A percentile compares a stretch with the other conserved stretches of the same genome.
Evolutionary conservation across 208 protist genomes (phyloP).

Genomic region (Acanthamoeba royreba): DNA sequence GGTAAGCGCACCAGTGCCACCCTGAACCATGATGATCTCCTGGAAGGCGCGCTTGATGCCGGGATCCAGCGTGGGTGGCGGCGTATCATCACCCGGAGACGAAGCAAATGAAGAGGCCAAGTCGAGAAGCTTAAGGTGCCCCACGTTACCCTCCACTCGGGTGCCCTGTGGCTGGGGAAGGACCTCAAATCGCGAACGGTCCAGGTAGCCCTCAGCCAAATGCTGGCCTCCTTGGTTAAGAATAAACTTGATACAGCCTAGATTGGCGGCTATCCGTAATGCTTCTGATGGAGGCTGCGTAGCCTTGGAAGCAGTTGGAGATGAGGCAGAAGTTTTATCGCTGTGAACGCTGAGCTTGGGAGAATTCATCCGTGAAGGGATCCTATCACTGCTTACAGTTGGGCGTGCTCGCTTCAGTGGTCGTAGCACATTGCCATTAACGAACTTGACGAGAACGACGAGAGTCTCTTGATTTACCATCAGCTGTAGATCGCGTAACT

Average conservation of each 20-base stretch:
- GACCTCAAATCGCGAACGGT: not conserved
- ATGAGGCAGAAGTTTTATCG: not conserved
- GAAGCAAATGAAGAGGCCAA: not conserved
- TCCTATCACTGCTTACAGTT: not conserved
- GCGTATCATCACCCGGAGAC: not conserved
- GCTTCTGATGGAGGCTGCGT: not conserved
- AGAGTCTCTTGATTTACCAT: constrained; percentile 25
- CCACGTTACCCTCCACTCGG: not conserved
- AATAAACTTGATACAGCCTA: not conserved
- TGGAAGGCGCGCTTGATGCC: not conserved
- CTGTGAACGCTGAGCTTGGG: not conserved
- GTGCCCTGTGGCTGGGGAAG: not conserved
- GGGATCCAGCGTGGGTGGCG: not conserved
- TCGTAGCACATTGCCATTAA: not conserved
- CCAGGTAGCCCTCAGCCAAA: not conserved
- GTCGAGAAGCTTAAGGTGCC: not conserved
- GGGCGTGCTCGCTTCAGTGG: not conserved
- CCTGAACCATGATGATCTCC: not conserved
- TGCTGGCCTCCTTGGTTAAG: not conserved
- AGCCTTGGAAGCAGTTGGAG: not conserved
- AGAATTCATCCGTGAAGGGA: not conserved
- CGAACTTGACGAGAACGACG: not conserved
- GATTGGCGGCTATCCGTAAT: not conserved
- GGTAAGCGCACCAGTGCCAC: not conserved
- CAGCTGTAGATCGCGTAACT: not conserved